Evolutionary conservation across 257 asterid genomes (phyloP).

Genomic region (Solanum sejunctum): DNA sequence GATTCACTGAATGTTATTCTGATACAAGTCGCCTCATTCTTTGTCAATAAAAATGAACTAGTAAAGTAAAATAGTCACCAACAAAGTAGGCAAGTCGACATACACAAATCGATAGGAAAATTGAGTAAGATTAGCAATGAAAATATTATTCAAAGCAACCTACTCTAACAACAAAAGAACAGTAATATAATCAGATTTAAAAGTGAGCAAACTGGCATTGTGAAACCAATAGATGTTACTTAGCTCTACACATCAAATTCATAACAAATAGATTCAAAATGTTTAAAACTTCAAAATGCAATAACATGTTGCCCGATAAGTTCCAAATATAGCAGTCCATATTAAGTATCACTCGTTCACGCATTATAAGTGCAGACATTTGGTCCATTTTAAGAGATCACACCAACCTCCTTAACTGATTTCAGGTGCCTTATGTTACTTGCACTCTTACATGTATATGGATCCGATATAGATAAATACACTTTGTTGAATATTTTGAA

Average conservation of each 20-base stretch:
- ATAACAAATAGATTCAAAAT: neutral
- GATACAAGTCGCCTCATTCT: neutral
- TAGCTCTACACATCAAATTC: neutral
- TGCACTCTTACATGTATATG: neutral
- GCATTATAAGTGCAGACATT: neutral
- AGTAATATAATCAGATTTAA: neutral
- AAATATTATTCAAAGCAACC: neutral
- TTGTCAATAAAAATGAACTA: neutral
- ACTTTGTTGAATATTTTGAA: neutral
- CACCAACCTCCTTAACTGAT: neutral
- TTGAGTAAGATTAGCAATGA: neutral
- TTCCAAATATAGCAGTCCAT: neutral
- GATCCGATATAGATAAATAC: neutral
- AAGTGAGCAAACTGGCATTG: neutral
- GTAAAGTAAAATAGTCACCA: neutral
- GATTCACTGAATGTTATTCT: neutral
- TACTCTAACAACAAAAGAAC: neutral
- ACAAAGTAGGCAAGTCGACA: neutral
- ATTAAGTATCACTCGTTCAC: neutral
- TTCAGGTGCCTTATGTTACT: neutral
- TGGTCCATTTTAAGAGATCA: neutral
- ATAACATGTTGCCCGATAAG: neutral
- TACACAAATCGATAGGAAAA: neutral
- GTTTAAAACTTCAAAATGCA: neutral
- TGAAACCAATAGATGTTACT: neutral